Evolutionary conservation across 352 stramenopile species (phyloP), one percentile per base, ranked within the genome.

Genomic region (Pythium myriotylum): DNA sequence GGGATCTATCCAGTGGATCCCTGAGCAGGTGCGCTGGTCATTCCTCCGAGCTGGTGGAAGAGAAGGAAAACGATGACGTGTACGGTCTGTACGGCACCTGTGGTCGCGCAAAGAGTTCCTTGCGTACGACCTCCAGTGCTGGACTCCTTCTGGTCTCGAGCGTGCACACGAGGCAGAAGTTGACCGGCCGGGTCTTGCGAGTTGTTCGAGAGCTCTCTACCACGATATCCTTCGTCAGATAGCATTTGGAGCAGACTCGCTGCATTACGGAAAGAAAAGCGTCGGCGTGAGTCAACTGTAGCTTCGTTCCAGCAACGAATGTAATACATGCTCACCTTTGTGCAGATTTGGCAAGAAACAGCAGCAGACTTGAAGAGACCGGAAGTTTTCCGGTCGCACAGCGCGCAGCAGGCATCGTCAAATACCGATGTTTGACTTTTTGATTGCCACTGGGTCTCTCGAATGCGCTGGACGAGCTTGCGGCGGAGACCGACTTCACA

Each of bases 381-480:
- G 3, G 20, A 33, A 13, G 59, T n/a, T 7, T 17, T 45, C 46
- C 47, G 53, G 19, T 20, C 22, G n/a, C 64, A 71, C 3, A 59
- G 10, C 17, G 47, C 52, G 32, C 64, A 66, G 16, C 39, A 24
- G 13, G n/a, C 32, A 5, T 43, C 47, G 3, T 39, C 42, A 10
- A 35, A 9, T 20, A 39, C 40, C 22, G 14, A 49, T 49, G 14
- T 3, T 49, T 41, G 17, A 41, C 27, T 27, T 16, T 17, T 16
- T 4, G 16, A 7, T 16, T 29, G 22, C 16, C 9, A 13, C 43
- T 46, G 35, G 2, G 24, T 24, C 39, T 37, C 20, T 33, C 69
- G 54, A 47, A 81, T 29, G 29, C 77, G 68, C 54, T 67, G 83
- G 23, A 65, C 52, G 26, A 88, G 50, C 37, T 85, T 88, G 64